Evolutionary conservation across 345 rosid genomes (phyloP).

Genomic region (Camelina hispida): DNA sequence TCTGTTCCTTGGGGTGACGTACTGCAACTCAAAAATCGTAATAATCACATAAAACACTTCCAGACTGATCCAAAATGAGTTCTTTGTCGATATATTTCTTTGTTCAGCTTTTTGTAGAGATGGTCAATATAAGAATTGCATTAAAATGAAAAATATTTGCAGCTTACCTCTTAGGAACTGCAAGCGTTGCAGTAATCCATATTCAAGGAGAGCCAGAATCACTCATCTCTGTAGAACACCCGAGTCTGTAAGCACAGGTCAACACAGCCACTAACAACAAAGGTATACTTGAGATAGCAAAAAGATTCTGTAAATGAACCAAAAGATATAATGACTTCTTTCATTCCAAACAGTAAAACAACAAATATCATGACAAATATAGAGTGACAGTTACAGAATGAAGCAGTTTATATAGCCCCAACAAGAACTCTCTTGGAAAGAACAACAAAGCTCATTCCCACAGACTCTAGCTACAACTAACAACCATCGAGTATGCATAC

Average conservation of each 20-base stretch:
- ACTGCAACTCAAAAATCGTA: too few species aligned
- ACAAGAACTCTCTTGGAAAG: conserved; percentile 24
- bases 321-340: neutral
- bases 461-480: neutral
- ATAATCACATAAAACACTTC: too few species aligned
- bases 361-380: conserved; percentile 13
- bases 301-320: neutral
- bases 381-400: neutral
- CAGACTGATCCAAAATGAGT: neutral
- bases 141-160: neutral
- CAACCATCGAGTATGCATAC: conserved; percentile 1
- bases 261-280: conserved; percentile 19
- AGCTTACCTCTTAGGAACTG: conserved; percentile 17
- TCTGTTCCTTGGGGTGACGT: too few species aligned
- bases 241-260: conserved; percentile 16
- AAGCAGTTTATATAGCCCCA: conserved; percentile 8
- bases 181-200: conserved; percentile 17
- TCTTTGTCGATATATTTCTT: neutral
- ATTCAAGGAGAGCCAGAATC: conserved; percentile 3
- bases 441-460: conserved; percentile 39
- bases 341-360: conserved; percentile 18
- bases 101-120: neutral
- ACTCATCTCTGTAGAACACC: conserved; percentile 16
- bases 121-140: neutral
- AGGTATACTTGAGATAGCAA: neutral